A percentile compares a stretch with the other conserved stretches of the same genome.
Evolutionary conservation across 257 asterid genomes (phyloP).

Genomic region (Cinchona pubescens): DNA sequence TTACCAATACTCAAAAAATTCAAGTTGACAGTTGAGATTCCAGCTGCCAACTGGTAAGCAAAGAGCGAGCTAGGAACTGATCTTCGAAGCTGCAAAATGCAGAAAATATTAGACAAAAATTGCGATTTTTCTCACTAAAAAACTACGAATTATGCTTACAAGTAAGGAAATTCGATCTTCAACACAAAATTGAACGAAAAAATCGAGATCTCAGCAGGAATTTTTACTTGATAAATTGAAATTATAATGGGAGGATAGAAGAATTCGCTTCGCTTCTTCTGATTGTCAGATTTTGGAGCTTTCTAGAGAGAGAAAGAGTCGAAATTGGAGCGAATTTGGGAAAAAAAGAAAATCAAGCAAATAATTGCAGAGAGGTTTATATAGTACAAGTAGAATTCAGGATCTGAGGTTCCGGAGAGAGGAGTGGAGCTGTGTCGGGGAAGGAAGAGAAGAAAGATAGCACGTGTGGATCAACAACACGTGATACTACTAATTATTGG

Average conservation of each 20-base stretch:
- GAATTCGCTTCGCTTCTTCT: not conserved
- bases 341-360: not conserved
- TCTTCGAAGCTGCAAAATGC: constrained; percentile 6
- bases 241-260: not conserved
- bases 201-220: constrained; percentile 17
- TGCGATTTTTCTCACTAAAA: not conserved
- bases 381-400: not conserved
- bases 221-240: not conserved
- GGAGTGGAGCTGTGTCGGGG: not conserved
- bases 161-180: not conserved
- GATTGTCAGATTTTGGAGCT: not conserved
- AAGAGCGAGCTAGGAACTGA: not conserved
- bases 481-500: not conserved
- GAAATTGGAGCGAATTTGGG: not conserved
- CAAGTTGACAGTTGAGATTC: constrained; percentile 6
- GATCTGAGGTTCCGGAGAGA: not conserved
- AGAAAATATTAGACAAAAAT: not conserved
- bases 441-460: not conserved
- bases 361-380: no score
- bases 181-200: not conserved
- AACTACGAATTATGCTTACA: not conserved
- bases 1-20: not conserved
- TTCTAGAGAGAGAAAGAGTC: constrained; percentile 2
- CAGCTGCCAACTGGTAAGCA: not conserved
- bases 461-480: not conserved